These are phyloP conservation scores for Ailanthus altissimus DNA, from an alignment of 345 rosid genomes.

Conservation along the genomic window DNA sequence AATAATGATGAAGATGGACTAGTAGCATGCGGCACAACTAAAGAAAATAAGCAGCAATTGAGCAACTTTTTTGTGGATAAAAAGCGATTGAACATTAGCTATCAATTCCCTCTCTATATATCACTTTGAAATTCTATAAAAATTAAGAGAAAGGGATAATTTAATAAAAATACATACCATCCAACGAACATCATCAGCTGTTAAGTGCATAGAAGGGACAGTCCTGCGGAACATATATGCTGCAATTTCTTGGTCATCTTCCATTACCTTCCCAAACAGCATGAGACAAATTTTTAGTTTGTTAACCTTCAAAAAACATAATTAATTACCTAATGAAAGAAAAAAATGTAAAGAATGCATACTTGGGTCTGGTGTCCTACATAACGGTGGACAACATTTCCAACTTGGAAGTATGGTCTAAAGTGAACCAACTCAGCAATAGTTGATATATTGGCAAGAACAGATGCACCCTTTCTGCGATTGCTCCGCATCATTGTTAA, in stretches of 20 bases:
- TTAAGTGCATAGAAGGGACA: constrained; percentile 80
- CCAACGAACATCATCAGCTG: constrained; percentile 96
- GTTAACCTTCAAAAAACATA: neutral
- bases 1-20: neutral
- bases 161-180: constrained; percentile 56
- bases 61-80: too few relatives aligned
- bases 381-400: constrained; percentile 81
- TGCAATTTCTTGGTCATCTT: constrained; percentile 86
- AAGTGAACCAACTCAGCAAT: constrained; percentile 66
- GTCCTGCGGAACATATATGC: constrained; percentile 97
- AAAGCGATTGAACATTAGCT: neutral
- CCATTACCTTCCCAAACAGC: constrained; percentile 69
- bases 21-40: constrained; percentile 1
- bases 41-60: neutral
- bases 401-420: constrained; percentile 85
- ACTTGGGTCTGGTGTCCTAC: constrained; percentile 97
- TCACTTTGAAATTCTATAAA: neutral
- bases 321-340: constrained; percentile 13
- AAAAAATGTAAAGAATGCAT: constrained; percentile 18
- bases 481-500: constrained; percentile 55
- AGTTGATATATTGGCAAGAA: constrained; percentile 64
- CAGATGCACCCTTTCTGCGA: constrained; percentile 52
- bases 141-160: neutral
- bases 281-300: constrained; percentile 14
- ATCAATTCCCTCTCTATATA: neutral